phyloP scores from a whole-genome alignment of 2,329 filamentous ascomycete species.

The Exophiala spinifera region DNA sequence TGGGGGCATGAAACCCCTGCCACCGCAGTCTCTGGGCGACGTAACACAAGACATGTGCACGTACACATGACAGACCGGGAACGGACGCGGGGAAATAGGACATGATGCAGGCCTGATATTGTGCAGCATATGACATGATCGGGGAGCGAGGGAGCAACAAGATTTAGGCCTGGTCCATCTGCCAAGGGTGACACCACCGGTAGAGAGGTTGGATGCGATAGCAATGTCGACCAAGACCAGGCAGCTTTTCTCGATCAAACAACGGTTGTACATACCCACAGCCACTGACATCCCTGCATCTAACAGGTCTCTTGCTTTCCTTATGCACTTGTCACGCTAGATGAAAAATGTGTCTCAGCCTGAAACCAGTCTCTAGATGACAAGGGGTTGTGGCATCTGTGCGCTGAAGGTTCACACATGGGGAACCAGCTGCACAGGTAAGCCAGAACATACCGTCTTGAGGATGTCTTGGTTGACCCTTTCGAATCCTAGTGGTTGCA shows the following conservation, averaged over 20 bases:
- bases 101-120: background rate
- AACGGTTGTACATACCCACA: conserved; percentile 59
- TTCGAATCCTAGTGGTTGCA: conserved; percentile 75
- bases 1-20: background rate
- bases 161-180: background rate
- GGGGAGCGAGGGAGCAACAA: background rate
- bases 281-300: conserved; percentile 65
- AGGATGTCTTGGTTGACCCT: conserved; percentile 88
- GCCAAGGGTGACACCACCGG: conserved; percentile 4
- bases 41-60: background rate
- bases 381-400: conserved; percentile 30
- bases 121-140: conserved; percentile 11
- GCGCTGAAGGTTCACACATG: background rate
- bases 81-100: background rate
- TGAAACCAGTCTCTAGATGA: conserved; percentile 51
- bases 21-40: background rate
- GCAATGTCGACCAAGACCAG: background rate
- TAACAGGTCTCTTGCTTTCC: conserved; percentile 66
- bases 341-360: conserved; percentile 21
- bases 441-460: conserved; percentile 59
- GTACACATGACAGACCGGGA: background rate
- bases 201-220: background rate
- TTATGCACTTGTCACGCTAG: conserved; percentile 63
- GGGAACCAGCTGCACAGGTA: background rate
- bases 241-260: background rate